A percentile compares a stretch with the other conserved stretches of the same genome.
These are phyloP conservation scores for Colletotrichum simmondsii DNA, from an alignment of 2,329 filamentous ascomycete species.

Conservation along the genomic window DNA sequence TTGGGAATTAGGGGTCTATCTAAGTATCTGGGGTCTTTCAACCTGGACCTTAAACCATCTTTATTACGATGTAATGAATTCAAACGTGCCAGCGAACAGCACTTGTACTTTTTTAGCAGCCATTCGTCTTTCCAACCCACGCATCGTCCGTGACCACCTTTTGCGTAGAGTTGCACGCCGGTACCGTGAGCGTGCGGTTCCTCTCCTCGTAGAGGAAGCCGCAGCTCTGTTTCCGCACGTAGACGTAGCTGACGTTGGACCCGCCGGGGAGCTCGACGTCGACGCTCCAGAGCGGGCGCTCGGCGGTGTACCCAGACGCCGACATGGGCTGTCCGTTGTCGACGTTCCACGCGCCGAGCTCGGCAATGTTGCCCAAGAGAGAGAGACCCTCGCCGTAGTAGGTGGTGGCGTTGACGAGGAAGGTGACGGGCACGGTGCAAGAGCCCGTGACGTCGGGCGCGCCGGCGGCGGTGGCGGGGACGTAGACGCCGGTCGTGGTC, in stretches of 20 bases:
- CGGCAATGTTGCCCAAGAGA: slow-evolving; percentile 52
- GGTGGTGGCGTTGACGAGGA: slow-evolving; percentile 58
- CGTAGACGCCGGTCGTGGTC: slow-evolving; percentile 44
- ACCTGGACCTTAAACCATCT: background rate
- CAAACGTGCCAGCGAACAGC: background rate
- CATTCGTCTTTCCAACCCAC: slow-evolving; percentile 47
- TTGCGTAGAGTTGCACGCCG: slow-evolving; percentile 43
- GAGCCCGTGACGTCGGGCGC: slow-evolving; percentile 45
- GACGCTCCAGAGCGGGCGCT: slow-evolving; percentile 57
- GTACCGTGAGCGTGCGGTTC: slow-evolving; percentile 54
- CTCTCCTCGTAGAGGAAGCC: slow-evolving; percentile 55
- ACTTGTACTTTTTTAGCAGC: slow-evolving; percentile 14
- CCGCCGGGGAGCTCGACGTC: slow-evolving; percentile 53
- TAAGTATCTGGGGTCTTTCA: no score
- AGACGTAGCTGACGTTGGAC: slow-evolving; percentile 55
- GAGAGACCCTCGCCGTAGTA: slow-evolving; percentile 60
- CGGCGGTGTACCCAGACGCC: slow-evolving; percentile 52
- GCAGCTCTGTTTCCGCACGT: slow-evolving; percentile 56
- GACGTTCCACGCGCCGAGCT: slow-evolving; percentile 56
- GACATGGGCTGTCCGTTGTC: slow-evolving; percentile 50
- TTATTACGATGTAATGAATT: background rate
- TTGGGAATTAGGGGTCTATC: slow-evolving; percentile 18
- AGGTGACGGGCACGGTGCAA: slow-evolving; percentile 51
- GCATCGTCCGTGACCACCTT: slow-evolving; percentile 47
- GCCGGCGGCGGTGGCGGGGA: slow-evolving; percentile 47